phyloP scores from a whole-genome alignment of 306 rosid genomes.

The barrel medic (Medicago truncatula) region MtrunA17r5.0-ANR NC_053045.1:56053001-56053500 shows the following conservation, averaged over 20 bases:
- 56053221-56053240: slow-evolving; percentile 44
- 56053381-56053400: slow-evolving; percentile 36
- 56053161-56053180: slow-evolving; percentile 75
- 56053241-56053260: slow-evolving; percentile 67
- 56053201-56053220: slow-evolving; percentile 68
- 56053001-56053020: not conserved
- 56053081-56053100: slow-evolving; percentile 46
- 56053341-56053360: slow-evolving; percentile 66
- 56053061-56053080: not conserved
- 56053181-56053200: slow-evolving; percentile 81
- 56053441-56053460: slow-evolving; percentile 8
- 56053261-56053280: slow-evolving; percentile 84
- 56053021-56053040: not conserved
- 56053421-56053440: not conserved
- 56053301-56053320: slow-evolving; percentile 84
- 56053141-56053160: slow-evolving; percentile 77
- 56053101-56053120: slow-evolving; percentile 74
- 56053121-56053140: slow-evolving; percentile 82
- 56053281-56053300: slow-evolving; percentile 94
- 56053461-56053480: slow-evolving; percentile 39
- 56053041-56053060: not conserved
- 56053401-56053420: not conserved
- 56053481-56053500: not conserved
- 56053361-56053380: not conserved
- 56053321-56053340: slow-evolving; percentile 91